Base-by-base conservation (phyloP, 805 yeast genomes). In the Candida caryicola region DNA sequence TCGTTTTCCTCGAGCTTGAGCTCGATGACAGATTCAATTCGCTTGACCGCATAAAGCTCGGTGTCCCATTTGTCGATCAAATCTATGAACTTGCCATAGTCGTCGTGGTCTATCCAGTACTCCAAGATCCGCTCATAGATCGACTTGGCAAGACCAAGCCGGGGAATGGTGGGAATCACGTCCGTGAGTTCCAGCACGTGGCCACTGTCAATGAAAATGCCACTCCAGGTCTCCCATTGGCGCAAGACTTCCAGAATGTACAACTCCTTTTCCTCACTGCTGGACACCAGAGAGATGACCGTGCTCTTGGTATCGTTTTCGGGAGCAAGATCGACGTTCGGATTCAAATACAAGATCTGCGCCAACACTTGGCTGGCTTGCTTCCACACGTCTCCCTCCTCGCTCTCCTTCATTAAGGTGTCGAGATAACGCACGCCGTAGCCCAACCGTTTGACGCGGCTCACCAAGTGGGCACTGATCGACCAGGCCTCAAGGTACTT, bases 401-500 rank as follows among this genome's bases (percentile, higher is more conserved):
- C 51, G 8, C 69, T 69, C 1, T 55, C 49, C 14, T 65, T 54
- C 1, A 78, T 48, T 18, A 73, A 67, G 2, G 49, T 38, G 29
- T 77, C 72, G 13, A 77, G 66, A 56, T 79, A 79, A 31, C 70
- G 68, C 5, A 78, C 50, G 2, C 96, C 97, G 26, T 79, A 68
- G 27, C 70, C 63, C 8, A 82, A 57, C 34, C 91, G 60, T 43
- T 77, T 77, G 3, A 54, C 42, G 8, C 71, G 67, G 7, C 69
- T 59, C 1, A 82, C 64, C 45, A 85, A 64, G 46, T 74, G 75
- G 34, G 71, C 76, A 41, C 93, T 76, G 53, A 87, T 78, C 29
- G 73, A 71, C 95, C 96, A 91, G 0, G 97, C 97, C 30, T 80
- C 80, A 13, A 69, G 60, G 50, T 61, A 85, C 37, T 66, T 59